phyloP scores from a whole-genome alignment of 768 basidiomycete species.

The Cyclocybe aegerita region DNA sequence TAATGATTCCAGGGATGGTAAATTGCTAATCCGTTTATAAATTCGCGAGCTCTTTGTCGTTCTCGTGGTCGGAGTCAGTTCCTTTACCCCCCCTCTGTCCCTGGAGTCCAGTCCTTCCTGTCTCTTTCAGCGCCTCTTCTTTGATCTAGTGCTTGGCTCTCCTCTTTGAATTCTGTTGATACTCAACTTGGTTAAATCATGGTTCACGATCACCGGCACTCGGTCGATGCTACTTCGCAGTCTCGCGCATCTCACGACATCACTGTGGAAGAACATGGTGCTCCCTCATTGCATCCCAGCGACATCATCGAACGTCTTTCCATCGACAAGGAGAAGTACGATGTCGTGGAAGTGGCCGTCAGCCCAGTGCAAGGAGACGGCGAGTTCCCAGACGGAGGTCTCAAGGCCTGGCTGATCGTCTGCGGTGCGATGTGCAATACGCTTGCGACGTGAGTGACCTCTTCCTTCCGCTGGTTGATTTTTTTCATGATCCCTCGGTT shows the following conservation, averaged over 20 bases:
- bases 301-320: background rate
- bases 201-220: too few relatives aligned
- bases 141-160: too few relatives aligned
- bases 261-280: constrained; percentile 5
- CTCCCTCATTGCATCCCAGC: background rate
- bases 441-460: constrained; percentile 40
- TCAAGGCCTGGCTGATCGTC: constrained; percentile 45
- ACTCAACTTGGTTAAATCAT: too few relatives aligned
- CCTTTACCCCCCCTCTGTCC: too few relatives aligned
- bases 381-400: constrained; percentile 44
- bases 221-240: background rate
- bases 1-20: too few relatives aligned
- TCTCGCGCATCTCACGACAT: constrained; percentile 12
- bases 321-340: constrained; percentile 10
- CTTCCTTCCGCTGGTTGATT: background rate
- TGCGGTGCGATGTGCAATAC: constrained; percentile 49
- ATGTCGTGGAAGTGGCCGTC: constrained; percentile 3
- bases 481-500: background rate
- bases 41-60: too few relatives aligned
- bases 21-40: too few relatives aligned
- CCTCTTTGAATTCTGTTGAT: too few relatives aligned
- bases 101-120: too few relatives aligned
- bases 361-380: constrained; percentile 1
- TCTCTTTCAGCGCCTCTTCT: too few relatives aligned
- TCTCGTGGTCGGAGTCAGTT: too few relatives aligned